Percentiles rank a stretch among this genome's conserved stretches.
phyloP scores from a whole-genome alignment of 2,329 filamentous ascomycete genomes.

The Pseudogymnoascus sp. region DNA sequence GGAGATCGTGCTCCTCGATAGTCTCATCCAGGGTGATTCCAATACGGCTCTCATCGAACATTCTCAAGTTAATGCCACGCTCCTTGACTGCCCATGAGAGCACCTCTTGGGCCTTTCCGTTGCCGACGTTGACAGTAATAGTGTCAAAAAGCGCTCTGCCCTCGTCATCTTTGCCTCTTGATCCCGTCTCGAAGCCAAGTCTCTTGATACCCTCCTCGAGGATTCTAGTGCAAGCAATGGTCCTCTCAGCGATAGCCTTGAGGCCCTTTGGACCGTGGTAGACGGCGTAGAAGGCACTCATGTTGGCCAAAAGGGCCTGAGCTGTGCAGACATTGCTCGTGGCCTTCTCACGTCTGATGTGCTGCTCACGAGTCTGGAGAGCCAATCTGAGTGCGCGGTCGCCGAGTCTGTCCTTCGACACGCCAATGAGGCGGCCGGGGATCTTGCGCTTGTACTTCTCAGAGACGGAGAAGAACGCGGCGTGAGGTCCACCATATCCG shows the following conservation, averaged over 20 bases:
- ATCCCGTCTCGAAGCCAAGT: constrained; percentile 55
- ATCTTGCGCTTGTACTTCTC: constrained; percentile 94
- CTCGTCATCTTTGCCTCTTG: constrained; percentile 46
- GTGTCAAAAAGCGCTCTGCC: constrained; percentile 68
- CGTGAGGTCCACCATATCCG: constrained; percentile 89
- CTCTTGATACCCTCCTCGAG: constrained; percentile 55
- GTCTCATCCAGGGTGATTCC: constrained; percentile 75
- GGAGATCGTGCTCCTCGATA: constrained; percentile 45
- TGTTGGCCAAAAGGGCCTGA: constrained; percentile 87
- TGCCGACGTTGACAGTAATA: constrained; percentile 53
- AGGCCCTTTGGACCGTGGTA: constrained; percentile 85
- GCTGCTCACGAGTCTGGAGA: constrained; percentile 88
- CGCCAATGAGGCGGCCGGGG: constrained; percentile 78
- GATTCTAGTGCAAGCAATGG: constrained; percentile 61
- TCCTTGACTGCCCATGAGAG: constrained; percentile 42
- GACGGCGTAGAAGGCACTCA: constrained; percentile 88
- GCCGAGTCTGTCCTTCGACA: constrained; percentile 84
- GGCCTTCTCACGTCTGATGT: constrained; percentile 91
- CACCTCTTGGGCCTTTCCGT: constrained; percentile 41
- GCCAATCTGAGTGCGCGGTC: constrained; percentile 74
- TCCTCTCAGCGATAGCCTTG: constrained; percentile 71
- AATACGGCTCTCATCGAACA: constrained; percentile 50
- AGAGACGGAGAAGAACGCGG: constrained; percentile 86
- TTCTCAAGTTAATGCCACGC: constrained; percentile 52
- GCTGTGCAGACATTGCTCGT: constrained; percentile 97